A percentile compares a stretch with the other conserved stretches of the same genome.
phyloP scores from a whole-genome alignment of 306 rosid species.

The Fragaria vesca region DNA sequence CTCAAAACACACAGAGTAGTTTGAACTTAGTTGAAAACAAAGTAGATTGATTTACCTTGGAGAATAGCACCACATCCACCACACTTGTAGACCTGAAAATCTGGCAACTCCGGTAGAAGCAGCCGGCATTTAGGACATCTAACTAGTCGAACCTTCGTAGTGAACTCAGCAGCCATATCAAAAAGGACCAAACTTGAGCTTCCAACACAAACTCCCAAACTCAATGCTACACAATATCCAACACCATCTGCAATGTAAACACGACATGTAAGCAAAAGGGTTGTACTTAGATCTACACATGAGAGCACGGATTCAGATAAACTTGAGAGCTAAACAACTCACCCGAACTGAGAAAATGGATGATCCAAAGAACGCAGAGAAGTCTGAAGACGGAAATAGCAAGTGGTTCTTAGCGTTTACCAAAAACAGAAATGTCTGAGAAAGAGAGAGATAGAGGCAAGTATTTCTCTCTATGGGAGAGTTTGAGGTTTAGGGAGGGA shows the following conservation, averaged over 20 bases:
- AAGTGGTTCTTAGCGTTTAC: background rate
- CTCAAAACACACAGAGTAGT: background rate
- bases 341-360: background rate
- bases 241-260: conserved; percentile 33
- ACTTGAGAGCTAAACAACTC: background rate
- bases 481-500: background rate
- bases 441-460: background rate
- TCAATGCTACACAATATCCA: background rate
- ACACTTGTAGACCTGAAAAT: conserved; percentile 60
- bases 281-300: background rate
- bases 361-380: background rate
- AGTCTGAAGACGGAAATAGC: background rate
- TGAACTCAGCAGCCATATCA: conserved; percentile 48
- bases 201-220: conserved; percentile 23
- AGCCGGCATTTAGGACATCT: conserved; percentile 68
- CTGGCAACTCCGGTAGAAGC: conserved; percentile 64
- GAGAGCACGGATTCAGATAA: background rate
- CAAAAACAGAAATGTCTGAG: background rate
- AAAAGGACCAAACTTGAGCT: conserved; percentile 14
- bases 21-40: background rate
- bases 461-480: background rate
- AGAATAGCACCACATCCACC: conserved; percentile 81
- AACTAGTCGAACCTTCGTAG: conserved; percentile 60
- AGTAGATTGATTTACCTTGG: conserved; percentile 46
- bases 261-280: conserved; percentile 12